Evolutionary conservation across 768 basidiomycete species (phyloP), one percentile per base, ranked within the genome.

Genomic region (Panus rudis): DNA sequence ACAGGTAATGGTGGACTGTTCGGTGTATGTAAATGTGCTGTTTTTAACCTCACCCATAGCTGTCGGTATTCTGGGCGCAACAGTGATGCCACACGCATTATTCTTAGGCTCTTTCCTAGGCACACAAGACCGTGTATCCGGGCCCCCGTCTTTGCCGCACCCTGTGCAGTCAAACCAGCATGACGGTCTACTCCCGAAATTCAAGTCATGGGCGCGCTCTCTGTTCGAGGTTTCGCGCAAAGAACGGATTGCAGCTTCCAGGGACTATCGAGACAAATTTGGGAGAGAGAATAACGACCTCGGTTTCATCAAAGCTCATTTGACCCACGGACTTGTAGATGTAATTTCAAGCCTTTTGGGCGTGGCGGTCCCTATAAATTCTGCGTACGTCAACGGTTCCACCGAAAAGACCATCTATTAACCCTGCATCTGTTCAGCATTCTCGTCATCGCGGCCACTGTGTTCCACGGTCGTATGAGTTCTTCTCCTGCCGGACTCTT

Each of bases 1-100:
- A 79, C 75, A 1, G 81, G 84, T 84, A 54, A 32, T 76, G 61
- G 6, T 50, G n/a, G 17, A 12, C 35, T 52, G n/a, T n/a, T n/a
- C n/a, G n/a, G n/a, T n/a, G n/a, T n/a, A n/a, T 37, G 13, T 34
- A 49, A 32, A 25, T 42, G 41, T 60, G 55, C 14, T 48, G 22
- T 37, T 4, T 37, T 33, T 13, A 24, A 6, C 28, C 5, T 8
- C 12, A 4, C 26, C 6, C 7, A 7, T 23, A 79, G 78, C 79
- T 33, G 75, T 84, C 41, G 84, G 83, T 20, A 79, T 88, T 28
- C 54, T 84, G 1, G 82, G 84, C 16, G 88, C 89, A 1, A 94
- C 90, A 2, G 81, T 91, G 41, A 92, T 92, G 91, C 92, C 91
- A 0, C 91, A 92, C 60, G 83, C 82, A 42, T 69, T 94, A 16